These are phyloP conservation scores for Blastomyces gilchristii DNA, from an alignment of 2,329 filamentous ascomycete species.

Conservation along the genomic window DNA sequence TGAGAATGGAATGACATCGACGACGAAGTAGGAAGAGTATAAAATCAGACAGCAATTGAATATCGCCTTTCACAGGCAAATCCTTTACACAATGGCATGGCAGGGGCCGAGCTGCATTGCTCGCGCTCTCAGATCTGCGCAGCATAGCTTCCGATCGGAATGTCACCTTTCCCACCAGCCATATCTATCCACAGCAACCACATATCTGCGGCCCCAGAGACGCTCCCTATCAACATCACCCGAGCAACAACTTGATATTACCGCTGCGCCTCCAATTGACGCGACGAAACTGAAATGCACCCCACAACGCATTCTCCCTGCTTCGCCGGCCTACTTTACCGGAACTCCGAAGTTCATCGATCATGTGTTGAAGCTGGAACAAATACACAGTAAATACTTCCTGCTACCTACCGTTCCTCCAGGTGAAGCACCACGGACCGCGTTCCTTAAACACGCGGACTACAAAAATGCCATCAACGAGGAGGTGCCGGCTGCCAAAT, in stretches of 20 bases:
- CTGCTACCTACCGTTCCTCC: conserved; percentile 59
- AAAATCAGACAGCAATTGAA: neutral
- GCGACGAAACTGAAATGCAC: conserved; percentile 20
- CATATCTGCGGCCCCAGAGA: conserved; percentile 11
- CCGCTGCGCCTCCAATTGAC: conserved; percentile 28
- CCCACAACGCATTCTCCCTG: conserved; percentile 66
- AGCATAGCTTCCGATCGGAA: conserved; percentile 26
- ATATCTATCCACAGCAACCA: conserved; percentile 10
- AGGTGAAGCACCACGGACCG: conserved; percentile 58
- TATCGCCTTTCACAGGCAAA: neutral
- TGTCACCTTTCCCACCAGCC: conserved; percentile 27
- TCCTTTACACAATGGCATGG: conserved; percentile 27
- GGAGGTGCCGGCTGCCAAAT: conserved; percentile 64
- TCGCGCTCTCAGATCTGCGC: conserved; percentile 27
- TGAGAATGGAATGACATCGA: neutral
- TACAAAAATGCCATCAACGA: conserved; percentile 65
- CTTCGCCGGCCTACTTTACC: conserved; percentile 91
- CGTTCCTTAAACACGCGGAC: conserved; percentile 70
- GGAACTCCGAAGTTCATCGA: conserved; percentile 79
- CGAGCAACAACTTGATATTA: conserved; percentile 8
- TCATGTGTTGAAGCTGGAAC: conserved; percentile 62
- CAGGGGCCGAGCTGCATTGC: conserved; percentile 28
- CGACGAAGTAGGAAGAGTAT: neutral
- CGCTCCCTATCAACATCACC: conserved; percentile 17
- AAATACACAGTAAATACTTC: conserved; percentile 60